Percentiles rank a stretch among this genome's conserved stretches.
Conservation (phyloP, 2,329 filamentous ascomycete species). For the Claviceps humidiphila region DNA sequence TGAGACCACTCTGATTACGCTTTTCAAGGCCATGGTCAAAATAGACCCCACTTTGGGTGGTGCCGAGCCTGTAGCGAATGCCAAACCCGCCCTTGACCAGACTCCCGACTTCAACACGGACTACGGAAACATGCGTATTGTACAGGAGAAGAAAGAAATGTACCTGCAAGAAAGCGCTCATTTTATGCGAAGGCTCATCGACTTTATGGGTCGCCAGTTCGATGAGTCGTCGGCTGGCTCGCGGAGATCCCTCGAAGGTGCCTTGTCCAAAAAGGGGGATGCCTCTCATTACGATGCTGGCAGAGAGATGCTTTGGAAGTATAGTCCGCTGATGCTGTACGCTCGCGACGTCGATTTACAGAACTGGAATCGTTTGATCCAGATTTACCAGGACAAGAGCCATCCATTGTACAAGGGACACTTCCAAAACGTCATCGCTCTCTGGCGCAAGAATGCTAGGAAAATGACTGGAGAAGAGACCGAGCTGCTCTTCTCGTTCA, state of each 20-base stretch:
- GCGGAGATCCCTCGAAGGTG: constrained; percentile 48
- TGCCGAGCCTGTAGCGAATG: constrained; percentile 33
- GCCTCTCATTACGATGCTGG: constrained; percentile 56
- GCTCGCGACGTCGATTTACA: constrained; percentile 68
- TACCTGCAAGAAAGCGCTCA: constrained; percentile 63
- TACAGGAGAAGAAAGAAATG: constrained; percentile 87
- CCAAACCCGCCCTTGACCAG: constrained; percentile 30
- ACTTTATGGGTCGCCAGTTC: constrained; percentile 73
- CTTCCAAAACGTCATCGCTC: constrained; percentile 61
- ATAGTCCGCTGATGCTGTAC: constrained; percentile 78
- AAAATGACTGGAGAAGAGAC: constrained; percentile 65
- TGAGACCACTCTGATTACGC: constrained; percentile 60
- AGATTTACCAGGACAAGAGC: constrained; percentile 67
- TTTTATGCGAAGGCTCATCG: constrained; percentile 68
- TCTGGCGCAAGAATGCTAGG: constrained; percentile 68
- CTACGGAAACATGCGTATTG: constrained; percentile 80
- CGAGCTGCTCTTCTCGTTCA: constrained; percentile 77
- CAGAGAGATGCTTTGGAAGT: constrained; percentile 69
- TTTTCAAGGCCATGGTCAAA: constrained; percentile 87
- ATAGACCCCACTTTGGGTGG: constrained; percentile 71
- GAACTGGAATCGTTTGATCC: constrained; percentile 70
- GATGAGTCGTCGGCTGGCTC: constrained; percentile 61
- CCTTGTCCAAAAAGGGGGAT: constrained; percentile 54
- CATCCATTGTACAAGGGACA: constrained; percentile 68
- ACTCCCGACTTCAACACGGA: constrained; percentile 50